phyloP scores from a whole-genome alignment of 192 early-diverging fungal genomes.

The Gamsiella multidivaricata region DNA sequence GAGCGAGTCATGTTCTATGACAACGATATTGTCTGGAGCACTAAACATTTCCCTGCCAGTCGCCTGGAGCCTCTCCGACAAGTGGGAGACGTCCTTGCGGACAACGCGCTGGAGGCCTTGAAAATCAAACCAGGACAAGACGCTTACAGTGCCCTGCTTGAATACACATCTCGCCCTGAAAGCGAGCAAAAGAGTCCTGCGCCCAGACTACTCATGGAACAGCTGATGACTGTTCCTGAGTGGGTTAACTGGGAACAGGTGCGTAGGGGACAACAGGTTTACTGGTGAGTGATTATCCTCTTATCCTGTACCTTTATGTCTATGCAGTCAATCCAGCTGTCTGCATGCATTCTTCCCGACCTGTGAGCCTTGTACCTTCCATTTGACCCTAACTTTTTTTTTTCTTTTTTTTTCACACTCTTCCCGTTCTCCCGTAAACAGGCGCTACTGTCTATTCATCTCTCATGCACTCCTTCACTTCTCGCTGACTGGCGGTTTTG shows the following conservation, averaged over 20 bases:
- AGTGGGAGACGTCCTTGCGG: constrained; percentile 26
- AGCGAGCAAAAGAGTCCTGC: constrained; percentile 22
- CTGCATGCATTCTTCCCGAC: too few relatives aligned
- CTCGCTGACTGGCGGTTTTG: constrained; percentile 31
- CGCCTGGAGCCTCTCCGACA: constrained; percentile 23
- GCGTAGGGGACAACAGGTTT: constrained; percentile 38
- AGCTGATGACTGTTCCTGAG: constrained; percentile 40
- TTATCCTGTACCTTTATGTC: too few relatives aligned
- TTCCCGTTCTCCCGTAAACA: background rate
- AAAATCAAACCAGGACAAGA: constrained; percentile 23
- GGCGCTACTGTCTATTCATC: constrained; percentile 21
- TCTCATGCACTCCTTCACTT: constrained; percentile 25
- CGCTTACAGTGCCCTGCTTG: constrained; percentile 2
- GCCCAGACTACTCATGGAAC: constrained; percentile 21
- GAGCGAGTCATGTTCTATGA: constrained; percentile 15
- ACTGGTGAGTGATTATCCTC: constrained; percentile 7
- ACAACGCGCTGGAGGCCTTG: constrained; percentile 12
- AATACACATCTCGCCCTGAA: constrained; percentile 14
- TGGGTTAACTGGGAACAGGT: constrained; percentile 42
- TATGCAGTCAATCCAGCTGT: too few relatives aligned
- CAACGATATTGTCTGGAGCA: constrained; percentile 34
- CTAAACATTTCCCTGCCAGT: constrained; percentile 26
- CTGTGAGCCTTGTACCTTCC: too few relatives aligned
- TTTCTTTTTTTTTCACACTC: background rate
- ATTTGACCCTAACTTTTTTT: background rate